Conservation (phyloP, 345 rosid species). For the Corymbia maculata region DNA sequence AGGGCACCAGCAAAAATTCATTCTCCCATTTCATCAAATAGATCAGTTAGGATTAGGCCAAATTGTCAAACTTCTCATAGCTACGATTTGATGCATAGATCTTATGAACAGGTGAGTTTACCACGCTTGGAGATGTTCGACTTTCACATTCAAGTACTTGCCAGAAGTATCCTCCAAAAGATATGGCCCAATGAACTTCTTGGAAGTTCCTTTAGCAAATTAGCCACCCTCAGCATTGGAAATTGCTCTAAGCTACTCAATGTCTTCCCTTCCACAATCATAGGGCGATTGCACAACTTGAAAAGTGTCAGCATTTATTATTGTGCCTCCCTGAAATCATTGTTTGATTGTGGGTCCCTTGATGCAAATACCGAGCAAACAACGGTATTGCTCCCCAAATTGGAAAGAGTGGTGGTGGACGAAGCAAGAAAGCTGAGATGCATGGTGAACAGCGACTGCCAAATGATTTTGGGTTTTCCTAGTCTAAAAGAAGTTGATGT, state of each 20-base stretch:
- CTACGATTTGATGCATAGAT: neutral
- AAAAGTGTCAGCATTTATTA: neutral
- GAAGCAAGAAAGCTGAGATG: neutral
- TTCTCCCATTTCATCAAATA: neutral
- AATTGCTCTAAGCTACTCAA: neutral
- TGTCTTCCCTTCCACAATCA: neutral
- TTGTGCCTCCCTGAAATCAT: neutral
- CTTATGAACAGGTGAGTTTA: neutral
- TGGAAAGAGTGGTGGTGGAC: rapidly evolving
- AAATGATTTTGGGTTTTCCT: neutral
- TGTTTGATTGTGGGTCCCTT: neutral
- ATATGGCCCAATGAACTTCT: neutral
- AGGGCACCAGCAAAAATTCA: neutral
- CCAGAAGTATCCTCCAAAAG: neutral
- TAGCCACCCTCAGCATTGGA: neutral
- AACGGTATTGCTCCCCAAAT: no score
- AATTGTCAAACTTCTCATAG: neutral
- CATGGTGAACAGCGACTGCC: neutral
- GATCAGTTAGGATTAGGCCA: neutral
- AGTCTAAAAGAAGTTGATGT: neutral
- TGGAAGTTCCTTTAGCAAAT: neutral
- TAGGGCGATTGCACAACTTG: rapidly evolving
- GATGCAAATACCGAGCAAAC: neutral
- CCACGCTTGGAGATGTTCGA: neutral
- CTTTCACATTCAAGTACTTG: neutral